phyloP scores from a whole-genome alignment of 1,139 yeast species.

The Barnettozyma hawaiiensis region DNA sequence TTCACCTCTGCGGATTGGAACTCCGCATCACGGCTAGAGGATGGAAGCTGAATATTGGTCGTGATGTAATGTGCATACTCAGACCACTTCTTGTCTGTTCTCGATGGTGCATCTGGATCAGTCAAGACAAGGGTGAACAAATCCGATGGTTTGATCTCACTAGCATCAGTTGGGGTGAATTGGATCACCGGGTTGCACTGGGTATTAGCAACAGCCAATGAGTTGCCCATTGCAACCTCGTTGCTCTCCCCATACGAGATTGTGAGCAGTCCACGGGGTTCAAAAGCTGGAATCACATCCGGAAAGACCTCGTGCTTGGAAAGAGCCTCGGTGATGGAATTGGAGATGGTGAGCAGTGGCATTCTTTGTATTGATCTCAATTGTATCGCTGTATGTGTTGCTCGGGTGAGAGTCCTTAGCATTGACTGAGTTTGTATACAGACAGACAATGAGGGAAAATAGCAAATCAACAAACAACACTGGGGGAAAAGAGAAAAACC shows the following conservation, averaged over 20 bases:
- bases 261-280: constrained; percentile 29
- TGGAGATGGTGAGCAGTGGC: constrained; percentile 25
- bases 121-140: constrained; percentile 71
- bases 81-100: constrained; percentile 78
- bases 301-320: constrained; percentile 25
- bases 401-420: constrained; percentile 7
- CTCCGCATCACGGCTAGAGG: constrained; percentile 8
- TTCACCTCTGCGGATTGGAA: constrained; percentile 18
- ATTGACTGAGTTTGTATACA: background rate
- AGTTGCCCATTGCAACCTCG: constrained; percentile 78
- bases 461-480: no score
- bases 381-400: background rate
- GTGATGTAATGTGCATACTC: constrained; percentile 78
- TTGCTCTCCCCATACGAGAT: constrained; percentile 45
- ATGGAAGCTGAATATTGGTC: constrained; percentile 43
- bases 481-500: no score
- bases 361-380: constrained; percentile 10
- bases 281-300: constrained; percentile 26
- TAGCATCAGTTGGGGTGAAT: constrained; percentile 45
- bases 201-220: constrained; percentile 57
- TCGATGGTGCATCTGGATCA: constrained; percentile 92
- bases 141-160: constrained; percentile 39
- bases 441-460: background rate
- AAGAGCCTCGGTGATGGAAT: constrained; percentile 25
- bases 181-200: constrained; percentile 61